phyloP scores from a whole-genome alignment of 306 rosid genomes.

The Dryas octopetala region DNA sequence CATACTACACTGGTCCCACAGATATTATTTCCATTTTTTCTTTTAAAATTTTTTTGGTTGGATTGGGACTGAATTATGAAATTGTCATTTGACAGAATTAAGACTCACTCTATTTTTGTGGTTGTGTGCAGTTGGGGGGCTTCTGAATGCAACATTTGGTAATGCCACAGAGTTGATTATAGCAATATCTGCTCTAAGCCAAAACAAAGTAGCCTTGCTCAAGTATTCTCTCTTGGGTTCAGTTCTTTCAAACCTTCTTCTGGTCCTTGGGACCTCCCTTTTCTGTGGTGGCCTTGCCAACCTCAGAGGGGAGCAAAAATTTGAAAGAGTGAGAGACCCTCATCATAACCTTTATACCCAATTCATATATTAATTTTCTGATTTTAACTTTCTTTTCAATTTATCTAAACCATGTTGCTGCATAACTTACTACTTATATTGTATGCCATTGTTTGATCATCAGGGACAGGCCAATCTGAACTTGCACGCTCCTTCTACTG shows the following conservation, averaged over 20 bases:
- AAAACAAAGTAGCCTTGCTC: constrained; percentile 57
- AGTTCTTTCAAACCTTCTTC: constrained; percentile 84
- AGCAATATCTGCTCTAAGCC: constrained; percentile 68
- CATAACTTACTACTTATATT: not conserved
- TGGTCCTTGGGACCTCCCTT: constrained; percentile 92
- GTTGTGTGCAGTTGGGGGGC: constrained; percentile 71
- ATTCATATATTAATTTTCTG: not conserved
- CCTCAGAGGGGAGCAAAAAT: constrained; percentile 54
- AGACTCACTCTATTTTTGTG: not conserved
- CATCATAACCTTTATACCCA: not conserved
- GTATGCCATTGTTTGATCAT: not conserved
- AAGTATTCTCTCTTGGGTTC: constrained; percentile 93
- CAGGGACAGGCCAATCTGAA: constrained; percentile 91
- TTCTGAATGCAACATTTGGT: constrained; percentile 90
- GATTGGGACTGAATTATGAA: not conserved
- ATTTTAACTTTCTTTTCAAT: not conserved
- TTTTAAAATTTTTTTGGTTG: not conserved
- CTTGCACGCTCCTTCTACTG: constrained; percentile 54
- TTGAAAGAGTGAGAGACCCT: constrained; percentile 59
- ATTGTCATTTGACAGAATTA: not conserved
- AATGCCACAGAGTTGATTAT: constrained; percentile 84
- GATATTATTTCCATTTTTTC: constrained; percentile 30
- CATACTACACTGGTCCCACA: constrained; percentile 83
- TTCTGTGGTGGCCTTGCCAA: constrained; percentile 81
- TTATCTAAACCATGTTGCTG: constrained; percentile 4